Conservation (phyloP, 164 flowering plant species). For the Magnolia sinica region DNA sequence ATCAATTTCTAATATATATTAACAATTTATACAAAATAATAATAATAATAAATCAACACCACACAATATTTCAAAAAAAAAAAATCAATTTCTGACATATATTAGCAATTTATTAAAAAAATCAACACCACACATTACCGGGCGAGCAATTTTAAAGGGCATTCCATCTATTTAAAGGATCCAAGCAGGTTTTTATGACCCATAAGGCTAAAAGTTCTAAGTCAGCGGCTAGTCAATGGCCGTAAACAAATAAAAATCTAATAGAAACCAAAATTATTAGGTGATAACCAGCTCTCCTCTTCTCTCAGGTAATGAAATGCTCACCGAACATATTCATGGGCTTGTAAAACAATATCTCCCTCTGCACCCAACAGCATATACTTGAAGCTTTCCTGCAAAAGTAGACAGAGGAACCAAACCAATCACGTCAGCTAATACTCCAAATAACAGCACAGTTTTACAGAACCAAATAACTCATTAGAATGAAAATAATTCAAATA, state of each 20-base stretch:
- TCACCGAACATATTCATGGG: conserved; percentile 96
- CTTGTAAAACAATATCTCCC: conserved; percentile 99
- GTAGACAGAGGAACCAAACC: background rate
- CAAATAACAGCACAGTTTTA: too few species aligned
- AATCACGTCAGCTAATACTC: background rate
- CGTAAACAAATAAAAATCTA: background rate
- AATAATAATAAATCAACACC: too few species aligned
- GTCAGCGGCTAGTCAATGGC: background rate
- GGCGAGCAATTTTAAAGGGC: too few species aligned
- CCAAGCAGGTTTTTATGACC: background rate
- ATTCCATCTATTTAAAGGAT: background rate
- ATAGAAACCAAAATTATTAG: background rate
- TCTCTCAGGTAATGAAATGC: conserved; percentile 1
- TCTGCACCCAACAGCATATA: conserved; percentile 85
- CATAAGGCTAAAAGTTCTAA: background rate
- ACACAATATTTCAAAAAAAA: too few species aligned
- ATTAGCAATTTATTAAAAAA: too few species aligned
- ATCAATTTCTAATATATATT: too few species aligned
- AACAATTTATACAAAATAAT: too few species aligned
- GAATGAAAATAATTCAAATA: too few species aligned
- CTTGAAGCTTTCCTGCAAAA: conserved; percentile 78
- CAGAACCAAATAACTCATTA: too few species aligned
- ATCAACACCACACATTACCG: too few species aligned
- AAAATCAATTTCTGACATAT: too few species aligned
- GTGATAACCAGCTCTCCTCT: background rate